Evolutionary conservation across 345 rosid genomes (phyloP).

Genomic region (Murraya paniculata): DNA sequence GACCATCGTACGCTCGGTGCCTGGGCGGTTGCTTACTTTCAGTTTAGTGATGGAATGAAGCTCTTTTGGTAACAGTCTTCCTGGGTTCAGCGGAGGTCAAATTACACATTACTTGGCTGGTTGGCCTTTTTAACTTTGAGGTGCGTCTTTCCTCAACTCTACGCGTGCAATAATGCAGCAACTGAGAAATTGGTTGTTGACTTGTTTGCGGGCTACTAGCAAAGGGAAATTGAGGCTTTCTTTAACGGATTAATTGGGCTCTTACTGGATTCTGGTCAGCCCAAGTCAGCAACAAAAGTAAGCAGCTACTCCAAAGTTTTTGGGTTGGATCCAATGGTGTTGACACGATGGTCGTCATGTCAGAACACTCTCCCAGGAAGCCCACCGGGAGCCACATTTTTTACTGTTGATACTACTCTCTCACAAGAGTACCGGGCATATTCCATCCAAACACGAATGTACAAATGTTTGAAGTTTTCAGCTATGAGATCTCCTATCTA

Average conservation of each 20-base stretch:
- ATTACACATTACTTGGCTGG: no score
- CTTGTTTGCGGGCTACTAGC: no score
- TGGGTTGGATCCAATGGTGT: no score
- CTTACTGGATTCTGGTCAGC: background rate
- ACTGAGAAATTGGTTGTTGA: no score
- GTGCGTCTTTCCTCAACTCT: background rate
- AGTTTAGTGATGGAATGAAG: constrained; percentile 18
- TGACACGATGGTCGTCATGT: no score
- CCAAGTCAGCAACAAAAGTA: background rate
- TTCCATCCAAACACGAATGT: no score
- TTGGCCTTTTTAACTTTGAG: background rate
- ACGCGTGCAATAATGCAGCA: background rate
- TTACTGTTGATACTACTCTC: no score
- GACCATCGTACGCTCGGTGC: background rate
- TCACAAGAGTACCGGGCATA: no score
- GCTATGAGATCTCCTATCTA: no score
- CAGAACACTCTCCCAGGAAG: no score
- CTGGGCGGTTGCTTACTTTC: constrained; percentile 12
- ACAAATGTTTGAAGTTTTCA: no score
- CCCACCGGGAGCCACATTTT: no score
- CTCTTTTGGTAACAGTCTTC: background rate
- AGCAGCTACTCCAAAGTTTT: background rate
- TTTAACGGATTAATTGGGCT: background rate
- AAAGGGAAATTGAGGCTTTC: background rate
- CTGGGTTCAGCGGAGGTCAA: background rate